Evolutionary conservation across 306 rosid genomes (phyloP), one percentile per base, ranked within the genome.

Genomic region (Trifolium repens): DNA sequence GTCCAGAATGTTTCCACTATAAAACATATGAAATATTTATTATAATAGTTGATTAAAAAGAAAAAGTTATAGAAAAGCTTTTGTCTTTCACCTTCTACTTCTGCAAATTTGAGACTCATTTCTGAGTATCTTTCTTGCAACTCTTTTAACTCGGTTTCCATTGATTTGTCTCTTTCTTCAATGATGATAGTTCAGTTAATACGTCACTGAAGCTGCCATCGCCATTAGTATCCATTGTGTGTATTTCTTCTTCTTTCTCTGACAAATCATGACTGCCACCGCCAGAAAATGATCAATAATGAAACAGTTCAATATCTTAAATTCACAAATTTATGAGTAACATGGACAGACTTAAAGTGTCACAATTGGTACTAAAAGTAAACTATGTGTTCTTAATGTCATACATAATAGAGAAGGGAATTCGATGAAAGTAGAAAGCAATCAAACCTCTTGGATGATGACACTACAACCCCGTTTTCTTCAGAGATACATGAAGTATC

Each of bases 51-150:
- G n/a, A n/a, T n/a, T n/a, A n/a, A n/a, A n/a, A n/a, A n/a, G n/a
- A n/a, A n/a, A n/a, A n/a, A n/a, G n/a, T n/a, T n/a, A n/a, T n/a
- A n/a, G n/a, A n/a, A n/a, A 61, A 94, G 98, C 84, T 89, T 85
- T 73, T 96, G 98, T 78, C 99, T 92, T 86, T 96, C 99, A 66
- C 99, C 98, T 87, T 96, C 99, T 30, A 96, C 99, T 86, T 92
- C 98, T 0, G 99, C 98, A 6, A 96, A 96, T 83, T 84, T 96
- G 76, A 96, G 99, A 88, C 99, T 96, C 86, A 92, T 88, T 72
- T 92, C 99, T 71, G 97, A 96, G 86, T 96, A 96, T 82, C 98
- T 90, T 88, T 88, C 91, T 85, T 92, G 97, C 87, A 91, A 89
- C 71, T 94, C 97, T 80, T 92, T 89, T 58, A 92, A 88, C 59